phyloP scores from a whole-genome alignment of 2,329 filamentous ascomycete genomes.

The Colletotrichum nymphaeae region DNA sequence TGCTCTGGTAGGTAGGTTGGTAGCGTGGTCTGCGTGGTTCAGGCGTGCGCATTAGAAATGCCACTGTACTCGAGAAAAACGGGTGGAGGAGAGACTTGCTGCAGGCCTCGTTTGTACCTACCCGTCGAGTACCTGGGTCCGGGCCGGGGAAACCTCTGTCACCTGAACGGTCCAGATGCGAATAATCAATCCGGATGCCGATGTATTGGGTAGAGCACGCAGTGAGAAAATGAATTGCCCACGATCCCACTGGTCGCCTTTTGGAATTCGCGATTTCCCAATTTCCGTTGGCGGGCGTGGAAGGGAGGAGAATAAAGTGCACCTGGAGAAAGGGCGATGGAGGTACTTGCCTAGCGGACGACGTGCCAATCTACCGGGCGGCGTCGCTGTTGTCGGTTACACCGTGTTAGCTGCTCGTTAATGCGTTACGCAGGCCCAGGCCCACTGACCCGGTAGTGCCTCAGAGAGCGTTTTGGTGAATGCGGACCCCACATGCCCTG shows the following conservation, averaged over 20 bases:
- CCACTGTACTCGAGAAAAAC: constrained; percentile 36
- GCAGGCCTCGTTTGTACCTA: constrained; percentile 29
- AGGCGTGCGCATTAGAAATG: constrained; percentile 37
- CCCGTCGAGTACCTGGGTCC: constrained; percentile 14
- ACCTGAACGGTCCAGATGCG: not conserved
- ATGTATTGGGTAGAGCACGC: not conserved
- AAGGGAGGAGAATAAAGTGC: constrained; percentile 31
- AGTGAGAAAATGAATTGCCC: not conserved
- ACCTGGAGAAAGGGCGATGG: not conserved
- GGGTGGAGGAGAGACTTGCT: constrained; percentile 31
- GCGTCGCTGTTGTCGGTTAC: not conserved
- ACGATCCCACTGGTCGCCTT: constrained; percentile 7
- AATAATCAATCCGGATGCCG: not conserved
- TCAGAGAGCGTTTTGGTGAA: constrained; percentile 26
- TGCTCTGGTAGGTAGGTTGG: not conserved
- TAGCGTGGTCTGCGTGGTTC: constrained; percentile 16
- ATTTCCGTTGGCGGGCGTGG: not conserved
- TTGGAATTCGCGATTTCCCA: constrained; percentile 18
- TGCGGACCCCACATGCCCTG: constrained; percentile 25
- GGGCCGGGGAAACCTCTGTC: not conserved
- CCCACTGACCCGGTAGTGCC: constrained; percentile 20
- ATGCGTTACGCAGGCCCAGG: constrained; percentile 17
- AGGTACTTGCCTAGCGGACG: constrained; percentile 26
- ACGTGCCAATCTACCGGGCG: constrained; percentile 7
- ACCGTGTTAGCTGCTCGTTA: constrained; percentile 25